Evolutionary conservation across 2,329 filamentous ascomycete species (phyloP).

Genomic region (Geosmithia putterillii): DNA sequence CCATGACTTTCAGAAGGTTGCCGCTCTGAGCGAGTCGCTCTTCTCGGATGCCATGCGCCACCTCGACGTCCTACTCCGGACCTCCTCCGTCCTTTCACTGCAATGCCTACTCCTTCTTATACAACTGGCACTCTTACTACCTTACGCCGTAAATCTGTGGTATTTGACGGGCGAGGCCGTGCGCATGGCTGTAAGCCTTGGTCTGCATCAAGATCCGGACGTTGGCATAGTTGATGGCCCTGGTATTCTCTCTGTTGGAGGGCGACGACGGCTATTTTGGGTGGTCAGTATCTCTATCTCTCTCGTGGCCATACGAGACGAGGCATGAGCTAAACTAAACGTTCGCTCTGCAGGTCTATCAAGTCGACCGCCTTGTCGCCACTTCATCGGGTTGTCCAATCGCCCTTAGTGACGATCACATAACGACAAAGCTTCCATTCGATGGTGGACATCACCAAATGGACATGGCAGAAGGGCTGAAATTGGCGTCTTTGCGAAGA

Average conservation of each 20-base stretch:
- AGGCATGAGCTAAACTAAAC: neutral
- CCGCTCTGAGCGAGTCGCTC: constrained; percentile 8
- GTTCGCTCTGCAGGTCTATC: constrained; percentile 3
- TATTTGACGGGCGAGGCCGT: constrained; percentile 10
- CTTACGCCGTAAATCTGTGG: constrained; percentile 8
- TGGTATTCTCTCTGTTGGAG: constrained; percentile 1
- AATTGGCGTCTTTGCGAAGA: neutral
- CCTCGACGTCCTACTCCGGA: constrained; percentile 3
- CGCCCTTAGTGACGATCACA: constrained; percentile 4
- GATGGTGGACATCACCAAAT: neutral
- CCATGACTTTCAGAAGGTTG: constrained; percentile 9
- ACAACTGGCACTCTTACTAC: constrained; percentile 8
- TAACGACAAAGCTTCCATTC: constrained; percentile 4
- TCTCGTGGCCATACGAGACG: neutral
- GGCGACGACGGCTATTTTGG: constrained; percentile 7
- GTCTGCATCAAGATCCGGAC: constrained; percentile 9
- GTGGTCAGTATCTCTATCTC: constrained; percentile 1
- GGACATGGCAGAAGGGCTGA: neutral
- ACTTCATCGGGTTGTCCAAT: constrained; percentile 5
- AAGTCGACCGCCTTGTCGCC: constrained; percentile 5
- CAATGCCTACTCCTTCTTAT: constrained; percentile 8
- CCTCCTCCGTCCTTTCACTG: constrained; percentile 4
- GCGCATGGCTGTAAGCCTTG: constrained; percentile 10
- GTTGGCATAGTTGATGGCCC: neutral
- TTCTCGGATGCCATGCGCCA: constrained; percentile 7